phyloP scores from a whole-genome alignment of 2,329 filamentous ascomycete genomes.

The Diaporthe batatas region DNA sequence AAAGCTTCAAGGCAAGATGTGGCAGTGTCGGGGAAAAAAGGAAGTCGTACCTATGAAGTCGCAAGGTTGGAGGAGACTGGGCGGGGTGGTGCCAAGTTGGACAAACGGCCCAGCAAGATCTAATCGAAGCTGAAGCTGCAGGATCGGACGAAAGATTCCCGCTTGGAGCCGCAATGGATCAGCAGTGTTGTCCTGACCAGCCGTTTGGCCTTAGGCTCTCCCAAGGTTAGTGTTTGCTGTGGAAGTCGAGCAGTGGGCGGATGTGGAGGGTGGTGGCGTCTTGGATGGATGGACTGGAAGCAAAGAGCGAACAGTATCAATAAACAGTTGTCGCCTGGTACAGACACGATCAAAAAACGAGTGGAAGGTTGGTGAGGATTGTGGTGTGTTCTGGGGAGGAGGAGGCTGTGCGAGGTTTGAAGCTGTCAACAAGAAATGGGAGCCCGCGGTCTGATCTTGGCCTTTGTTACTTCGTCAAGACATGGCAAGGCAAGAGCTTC shows the following conservation, averaged over 20 bases:
- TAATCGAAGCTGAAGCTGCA: too few species aligned
- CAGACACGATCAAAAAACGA: slow-evolving; percentile 42
- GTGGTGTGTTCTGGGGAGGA: slow-evolving; percentile 21
- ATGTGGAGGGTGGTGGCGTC: neutral
- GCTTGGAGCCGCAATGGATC: neutral
- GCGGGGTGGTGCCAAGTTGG: neutral
- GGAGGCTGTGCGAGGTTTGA: neutral
- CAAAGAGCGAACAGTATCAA: slow-evolving; percentile 39
- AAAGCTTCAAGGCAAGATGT: neutral
- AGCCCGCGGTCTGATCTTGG: neutral
- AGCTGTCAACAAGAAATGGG: slow-evolving; percentile 3
- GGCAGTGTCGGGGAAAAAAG: neutral
- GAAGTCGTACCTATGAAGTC: slow-evolving; percentile 4
- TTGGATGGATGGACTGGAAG: slow-evolving; percentile 19
- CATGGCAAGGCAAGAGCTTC: neutral
- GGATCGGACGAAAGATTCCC: neutral
- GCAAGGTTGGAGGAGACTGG: neutral
- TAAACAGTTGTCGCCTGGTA: slow-evolving; percentile 36
- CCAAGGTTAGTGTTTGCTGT: slow-evolving; percentile 1
- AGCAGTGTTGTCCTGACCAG: neutral
- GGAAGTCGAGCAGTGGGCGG: neutral
- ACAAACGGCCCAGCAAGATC: neutral
- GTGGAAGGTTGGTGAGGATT: slow-evolving; percentile 39
- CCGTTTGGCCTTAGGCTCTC: neutral
- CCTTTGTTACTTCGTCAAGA: neutral